phyloP scores from a whole-genome alignment of 306 rosid genomes.

The Corylus heterophylla region DNA sequence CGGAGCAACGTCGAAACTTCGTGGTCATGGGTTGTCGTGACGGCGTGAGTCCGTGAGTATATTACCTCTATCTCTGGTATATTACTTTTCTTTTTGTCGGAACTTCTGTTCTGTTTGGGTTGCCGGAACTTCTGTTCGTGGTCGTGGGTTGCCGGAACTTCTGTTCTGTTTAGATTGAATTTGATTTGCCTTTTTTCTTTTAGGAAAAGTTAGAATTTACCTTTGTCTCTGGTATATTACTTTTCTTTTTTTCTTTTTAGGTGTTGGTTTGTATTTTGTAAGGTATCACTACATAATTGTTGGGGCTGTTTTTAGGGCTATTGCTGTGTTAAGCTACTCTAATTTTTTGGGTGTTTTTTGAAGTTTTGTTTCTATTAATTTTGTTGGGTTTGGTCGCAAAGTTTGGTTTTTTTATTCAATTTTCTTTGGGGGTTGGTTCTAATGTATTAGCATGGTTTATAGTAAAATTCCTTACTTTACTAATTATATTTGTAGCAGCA shows the following conservation, averaged over 20 bases:
- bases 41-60: too few relatives aligned
- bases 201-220: background rate
- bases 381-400: background rate
- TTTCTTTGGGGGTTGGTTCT: slow-evolving; percentile 7
- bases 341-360: background rate
- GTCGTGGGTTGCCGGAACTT: too few relatives aligned
- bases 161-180: too few relatives aligned
- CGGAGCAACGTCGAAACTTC: too few relatives aligned
- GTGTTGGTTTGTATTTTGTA: slow-evolving; percentile 6
- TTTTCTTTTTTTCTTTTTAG: background rate
- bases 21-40: too few relatives aligned
- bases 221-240: background rate
- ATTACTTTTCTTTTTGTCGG: too few relatives aligned
- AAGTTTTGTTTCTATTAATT: slow-evolving; percentile 3
- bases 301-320: background rate
- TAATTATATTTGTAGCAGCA: background rate
- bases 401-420: background rate
- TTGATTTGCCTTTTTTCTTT: too few relatives aligned
- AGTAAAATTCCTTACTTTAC: background rate
- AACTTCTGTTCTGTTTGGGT: too few relatives aligned
- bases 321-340: background rate
- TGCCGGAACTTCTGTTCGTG: too few relatives aligned
- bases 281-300: background rate
- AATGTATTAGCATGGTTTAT: background rate
- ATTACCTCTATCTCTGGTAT: too few relatives aligned